Evolutionary conservation across 2,329 filamentous ascomycete species (phyloP), one percentile per base, ranked within the genome.

Genomic region (Botrytis porri): DNA sequence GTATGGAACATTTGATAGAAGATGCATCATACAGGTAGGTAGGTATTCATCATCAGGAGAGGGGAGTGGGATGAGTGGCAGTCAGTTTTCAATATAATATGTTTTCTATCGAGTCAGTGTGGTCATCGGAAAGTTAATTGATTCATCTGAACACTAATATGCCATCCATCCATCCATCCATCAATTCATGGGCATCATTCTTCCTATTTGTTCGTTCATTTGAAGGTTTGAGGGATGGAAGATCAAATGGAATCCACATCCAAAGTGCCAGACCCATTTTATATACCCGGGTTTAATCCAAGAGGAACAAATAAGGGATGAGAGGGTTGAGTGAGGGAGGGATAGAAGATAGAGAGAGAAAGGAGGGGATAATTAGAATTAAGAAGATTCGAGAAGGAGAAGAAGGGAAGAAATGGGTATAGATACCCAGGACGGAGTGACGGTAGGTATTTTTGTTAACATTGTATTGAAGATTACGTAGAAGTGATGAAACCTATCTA

Each of bases 1-100:
- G 12, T 29, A 63, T 35, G 64, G 45, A 62, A 62, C 60, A 62
- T 62, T 57, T 62, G 60, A 62, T 65, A n/a, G 62, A 65, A 48
- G 62, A 48, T 22, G 25, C 51, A n/a, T n/a, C n/a, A n/a, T n/a
- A n/a, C n/a, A n/a, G n/a, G n/a, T n/a, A n/a, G n/a, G n/a, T n/a
- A 29, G n/a, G n/a, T 29, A 48, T 48, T 14, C 43, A 41, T 25
- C 29, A 51, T 18, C 7, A 66, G 64, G 35, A 66, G 64, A 66
- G 32, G 35, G 61, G n/a, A 54, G 48, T 54, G 61, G 37, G n/a
- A 57, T 29, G n/a, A 18, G 51, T 18, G 51, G 51, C 51, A 3
- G 51, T 57, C 51, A 4, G 25, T 57, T 29, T 57, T 63, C 39
- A 41, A 63, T 63, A 63, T 63, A 63, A 48, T 51, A n/a, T 66